Conservation (phyloP, 306 rosid species). For the Dalbergia cultrata region DNA sequence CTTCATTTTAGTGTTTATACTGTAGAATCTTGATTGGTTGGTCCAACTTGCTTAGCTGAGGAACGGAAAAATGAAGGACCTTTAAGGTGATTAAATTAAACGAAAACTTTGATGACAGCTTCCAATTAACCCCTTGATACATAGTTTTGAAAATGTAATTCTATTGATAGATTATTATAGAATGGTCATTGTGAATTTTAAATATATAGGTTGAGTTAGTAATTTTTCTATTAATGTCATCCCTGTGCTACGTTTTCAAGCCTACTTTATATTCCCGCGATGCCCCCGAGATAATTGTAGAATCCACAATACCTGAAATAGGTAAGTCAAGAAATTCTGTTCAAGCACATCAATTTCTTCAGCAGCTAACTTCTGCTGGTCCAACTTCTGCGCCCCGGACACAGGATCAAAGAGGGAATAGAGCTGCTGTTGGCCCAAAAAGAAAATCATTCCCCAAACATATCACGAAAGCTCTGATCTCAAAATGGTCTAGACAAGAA, state of each 20-base stretch:
- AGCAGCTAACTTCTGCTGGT: conserved; percentile 64
- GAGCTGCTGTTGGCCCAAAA: conserved; percentile 71
- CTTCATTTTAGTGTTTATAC: not conserved
- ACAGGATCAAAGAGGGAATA: conserved; percentile 89
- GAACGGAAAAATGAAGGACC: too few species aligned
- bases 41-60: not conserved
- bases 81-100: too few species aligned
- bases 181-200: too few species aligned
- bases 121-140: too few species aligned
- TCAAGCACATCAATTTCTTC: conserved; percentile 74
- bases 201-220: too few species aligned
- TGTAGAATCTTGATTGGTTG: not conserved
- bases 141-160: too few species aligned
- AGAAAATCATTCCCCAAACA: conserved; percentile 10
- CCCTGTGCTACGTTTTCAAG: not conserved
- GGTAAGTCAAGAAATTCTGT: conserved; percentile 75
- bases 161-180: too few species aligned
- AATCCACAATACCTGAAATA: conserved; percentile 72
- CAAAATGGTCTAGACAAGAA: conserved; percentile 18
- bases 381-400: conserved; percentile 71
- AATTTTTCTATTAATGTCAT: not conserved
- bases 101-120: too few species aligned
- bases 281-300: not conserved
- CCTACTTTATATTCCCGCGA: not conserved
- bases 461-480: not conserved